Evolutionary conservation across 805 yeast genomes (phyloP), one percentile per base, ranked within the genome.

Genomic region (Cyberlindnera suaveolens): DNA sequence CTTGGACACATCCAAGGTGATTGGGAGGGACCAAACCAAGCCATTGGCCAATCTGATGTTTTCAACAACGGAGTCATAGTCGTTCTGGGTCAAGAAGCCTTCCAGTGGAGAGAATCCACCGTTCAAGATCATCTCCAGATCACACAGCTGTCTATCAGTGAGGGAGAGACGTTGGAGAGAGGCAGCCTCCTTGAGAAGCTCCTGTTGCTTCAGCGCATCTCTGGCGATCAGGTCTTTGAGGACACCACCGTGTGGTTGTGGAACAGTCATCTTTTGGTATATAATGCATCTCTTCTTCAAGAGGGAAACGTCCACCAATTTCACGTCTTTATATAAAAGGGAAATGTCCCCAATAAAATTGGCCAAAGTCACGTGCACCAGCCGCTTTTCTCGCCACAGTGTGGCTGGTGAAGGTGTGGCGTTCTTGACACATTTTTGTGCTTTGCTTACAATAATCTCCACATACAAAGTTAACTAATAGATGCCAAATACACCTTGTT

Each of bases 81-180:
- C 89, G 34, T 72, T 67, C 64, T 82, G 72, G 49, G 71, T 74
- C 57, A 80, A 66, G 63, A 78, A 83, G 17, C 85, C 89, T 34
- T 72, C 69, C 62, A 80, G 67, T 41, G 88, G 98, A 33, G 96
- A 88, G 64, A 90, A 90, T 5, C 97, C 97, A 64, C 98, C 98
- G 57, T 85, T 85, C 48, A 91, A 68, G 60, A 90, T 86, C 64
- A 91, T 73, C 68, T 90, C 98, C 59, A 91, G 69, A 65, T 90
- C 98, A 66, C 98, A 90, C 44, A 90, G 71, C 64, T 90, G 97
- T 63, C 98, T 83, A 49, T 80, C 91, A 30, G 95, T 82, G 52
- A 90, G 72, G 11, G 64, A 66, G 40, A 76, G 63, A n/a, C 72
- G 57, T 18, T 71, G 66, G 26, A 69, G 51, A 38, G 67, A 60